A percentile compares a stretch with the other conserved stretches of the same genome.
These are phyloP conservation scores for Theobroma grandiflorum DNA, from an alignment of 441 rosid genomes.

Conservation along the genomic window DNA sequence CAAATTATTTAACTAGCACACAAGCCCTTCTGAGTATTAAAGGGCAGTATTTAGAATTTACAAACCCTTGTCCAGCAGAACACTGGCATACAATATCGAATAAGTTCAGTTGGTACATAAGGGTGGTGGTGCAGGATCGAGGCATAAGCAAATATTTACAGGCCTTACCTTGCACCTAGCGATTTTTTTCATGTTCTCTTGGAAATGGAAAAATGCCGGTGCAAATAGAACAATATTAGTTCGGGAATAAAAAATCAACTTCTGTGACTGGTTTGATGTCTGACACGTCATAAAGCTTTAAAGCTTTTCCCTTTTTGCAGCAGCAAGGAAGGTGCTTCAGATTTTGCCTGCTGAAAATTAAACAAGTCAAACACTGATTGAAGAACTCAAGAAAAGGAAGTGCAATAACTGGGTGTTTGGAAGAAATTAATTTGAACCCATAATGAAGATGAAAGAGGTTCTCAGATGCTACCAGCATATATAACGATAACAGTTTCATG, in stretches of 20 bases:
- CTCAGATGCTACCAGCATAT: constrained; percentile 42
- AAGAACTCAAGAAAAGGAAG: constrained; percentile 11
- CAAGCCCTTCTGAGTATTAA: constrained; percentile 22
- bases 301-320: constrained; percentile 20
- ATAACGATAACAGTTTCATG: constrained; percentile 28
- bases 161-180: constrained; percentile 30
- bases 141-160: constrained; percentile 44
- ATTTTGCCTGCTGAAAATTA: constrained; percentile 28
- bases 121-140: constrained; percentile 27
- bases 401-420: background rate
- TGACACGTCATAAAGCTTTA: constrained; percentile 22
- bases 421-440: constrained; percentile 6
- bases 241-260: constrained; percentile 19
- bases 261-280: constrained; percentile 15
- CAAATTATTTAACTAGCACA: constrained; percentile 25
- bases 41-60: constrained; percentile 21
- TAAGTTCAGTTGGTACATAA: constrained; percentile 28
- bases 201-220: constrained; percentile 20
- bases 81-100: constrained; percentile 28
- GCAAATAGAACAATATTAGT: constrained; percentile 17
- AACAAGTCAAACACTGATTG: constrained; percentile 7
- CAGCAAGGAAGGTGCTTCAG: constrained; percentile 9
- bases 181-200: constrained; percentile 16
- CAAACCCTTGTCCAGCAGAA: constrained; percentile 24
- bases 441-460: constrained; percentile 1